A percentile compares a stretch with the other conserved stretches of the same genome.
phyloP scores from a whole-genome alignment of 768 basidiomycete genomes.

The Suillus placidus region DNA sequence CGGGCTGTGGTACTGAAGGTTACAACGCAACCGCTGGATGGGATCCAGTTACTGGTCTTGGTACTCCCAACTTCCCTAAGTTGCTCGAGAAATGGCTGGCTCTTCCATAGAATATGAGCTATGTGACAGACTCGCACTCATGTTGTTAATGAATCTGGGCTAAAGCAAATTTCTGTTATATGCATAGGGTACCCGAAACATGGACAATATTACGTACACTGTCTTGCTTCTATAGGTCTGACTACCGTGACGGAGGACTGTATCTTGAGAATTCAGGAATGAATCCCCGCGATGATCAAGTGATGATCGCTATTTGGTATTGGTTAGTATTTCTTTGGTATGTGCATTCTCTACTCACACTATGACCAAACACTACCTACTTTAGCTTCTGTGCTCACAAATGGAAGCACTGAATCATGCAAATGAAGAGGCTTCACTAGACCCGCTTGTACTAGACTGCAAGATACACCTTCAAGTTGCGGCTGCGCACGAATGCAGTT shows the following conservation, averaged over 20 bases:
- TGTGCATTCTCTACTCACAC: not conserved
- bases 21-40: constrained; percentile 31
- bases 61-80: constrained; percentile 23
- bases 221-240: not conserved
- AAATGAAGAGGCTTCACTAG: not conserved
- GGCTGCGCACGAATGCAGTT: not conserved
- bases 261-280: not conserved
- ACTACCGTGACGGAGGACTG: not conserved
- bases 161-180: not conserved
- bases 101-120: constrained; percentile 21
- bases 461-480: not conserved
- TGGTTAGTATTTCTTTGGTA: not conserved
- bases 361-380: not conserved
- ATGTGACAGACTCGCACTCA: no score
- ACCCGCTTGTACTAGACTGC: not conserved
- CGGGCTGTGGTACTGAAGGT: constrained; percentile 62
- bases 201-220: not conserved
- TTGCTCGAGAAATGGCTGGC: constrained; percentile 36
- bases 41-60: constrained; percentile 30
- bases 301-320: not conserved
- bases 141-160: not conserved
- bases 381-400: not conserved
- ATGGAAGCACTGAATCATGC: not conserved
- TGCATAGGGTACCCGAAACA: not conserved
- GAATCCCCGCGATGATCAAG: not conserved